These are phyloP conservation scores for Evernia prunastri DNA, from an alignment of 495 filamentous ascomycete species.

Conservation along the genomic window DNA sequence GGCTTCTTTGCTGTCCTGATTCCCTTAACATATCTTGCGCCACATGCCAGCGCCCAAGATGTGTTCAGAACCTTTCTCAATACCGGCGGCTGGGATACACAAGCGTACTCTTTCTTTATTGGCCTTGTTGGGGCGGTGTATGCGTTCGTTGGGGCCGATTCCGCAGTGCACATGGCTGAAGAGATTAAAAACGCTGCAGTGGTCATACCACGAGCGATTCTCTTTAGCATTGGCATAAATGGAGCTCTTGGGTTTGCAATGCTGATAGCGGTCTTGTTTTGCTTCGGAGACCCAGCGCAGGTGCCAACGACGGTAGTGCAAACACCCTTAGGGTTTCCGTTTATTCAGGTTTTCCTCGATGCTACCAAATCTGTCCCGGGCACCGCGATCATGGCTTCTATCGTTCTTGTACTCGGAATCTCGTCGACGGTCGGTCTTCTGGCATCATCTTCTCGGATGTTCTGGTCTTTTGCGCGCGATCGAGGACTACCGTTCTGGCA, in stretches of 20 bases:
- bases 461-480: neutral
- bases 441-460: neutral
- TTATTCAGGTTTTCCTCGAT: slow-evolving; percentile 33
- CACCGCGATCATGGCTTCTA: slow-evolving; percentile 27
- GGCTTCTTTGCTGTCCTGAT: slow-evolving; percentile 48
- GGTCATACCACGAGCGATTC: slow-evolving; percentile 32
- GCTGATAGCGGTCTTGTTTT: slow-evolving; percentile 36
- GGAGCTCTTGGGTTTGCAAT: slow-evolving; percentile 38
- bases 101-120: slow-evolving; percentile 42
- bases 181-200: slow-evolving; percentile 37
- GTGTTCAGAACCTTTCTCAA: slow-evolving; percentile 46
- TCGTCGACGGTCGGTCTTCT: neutral
- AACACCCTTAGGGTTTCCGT: slow-evolving; percentile 30
- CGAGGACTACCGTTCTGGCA: neutral
- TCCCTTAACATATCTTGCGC: slow-evolving; percentile 41
- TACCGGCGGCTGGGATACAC: slow-evolving; percentile 38
- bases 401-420: neutral
- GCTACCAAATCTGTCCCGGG: slow-evolving; percentile 30
- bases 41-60: slow-evolving; percentile 28
- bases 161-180: slow-evolving; percentile 34
- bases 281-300: slow-evolving; percentile 34
- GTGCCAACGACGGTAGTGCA: slow-evolving; percentile 23
- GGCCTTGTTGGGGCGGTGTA: slow-evolving; percentile 31
- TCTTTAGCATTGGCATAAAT: slow-evolving; percentile 33
- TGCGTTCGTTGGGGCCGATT: neutral